A percentile compares a stretch with the other conserved stretches of the same genome.
These are phyloP conservation scores for Tanacetum coccineum DNA, from an alignment of 129 eudicot species.

Conservation along the genomic window DNA sequence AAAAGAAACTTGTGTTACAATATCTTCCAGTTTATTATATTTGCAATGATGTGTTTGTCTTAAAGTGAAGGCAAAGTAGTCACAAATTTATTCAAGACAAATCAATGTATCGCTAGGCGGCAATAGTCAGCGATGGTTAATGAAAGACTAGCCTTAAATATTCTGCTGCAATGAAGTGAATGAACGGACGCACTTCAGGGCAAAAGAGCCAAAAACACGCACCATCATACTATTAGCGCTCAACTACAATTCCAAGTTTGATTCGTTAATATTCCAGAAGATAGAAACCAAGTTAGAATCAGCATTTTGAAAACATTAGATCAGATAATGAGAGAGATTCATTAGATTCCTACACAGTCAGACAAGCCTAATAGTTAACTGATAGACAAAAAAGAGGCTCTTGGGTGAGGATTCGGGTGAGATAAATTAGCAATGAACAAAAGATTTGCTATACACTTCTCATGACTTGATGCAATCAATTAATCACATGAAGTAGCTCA, in stretches of 20 bases:
- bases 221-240: too few species aligned
- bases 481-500: constrained; percentile 74
- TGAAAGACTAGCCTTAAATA: too few species aligned
- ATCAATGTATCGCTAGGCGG: too few species aligned
- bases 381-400: background rate
- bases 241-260: background rate
- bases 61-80: too few species aligned
- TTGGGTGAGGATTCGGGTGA: background rate
- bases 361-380: background rate
- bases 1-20: background rate
- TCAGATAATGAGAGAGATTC: background rate
- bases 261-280: background rate
- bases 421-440: background rate
- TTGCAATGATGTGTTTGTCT: too few species aligned
- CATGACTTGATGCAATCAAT: background rate
- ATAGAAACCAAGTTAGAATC: background rate
- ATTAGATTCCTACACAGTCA: background rate
- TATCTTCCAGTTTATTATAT: background rate
- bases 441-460: constrained; percentile 27
- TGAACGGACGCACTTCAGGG: too few species aligned
- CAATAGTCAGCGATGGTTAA: too few species aligned
- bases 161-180: too few species aligned
- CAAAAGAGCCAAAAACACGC: too few species aligned
- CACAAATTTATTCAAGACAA: too few species aligned
- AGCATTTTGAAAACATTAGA: background rate